These are phyloP conservation scores for Eutypella sp. DNA, from an alignment of 2,329 filamentous ascomycete species.

Conservation along the genomic window DNA sequence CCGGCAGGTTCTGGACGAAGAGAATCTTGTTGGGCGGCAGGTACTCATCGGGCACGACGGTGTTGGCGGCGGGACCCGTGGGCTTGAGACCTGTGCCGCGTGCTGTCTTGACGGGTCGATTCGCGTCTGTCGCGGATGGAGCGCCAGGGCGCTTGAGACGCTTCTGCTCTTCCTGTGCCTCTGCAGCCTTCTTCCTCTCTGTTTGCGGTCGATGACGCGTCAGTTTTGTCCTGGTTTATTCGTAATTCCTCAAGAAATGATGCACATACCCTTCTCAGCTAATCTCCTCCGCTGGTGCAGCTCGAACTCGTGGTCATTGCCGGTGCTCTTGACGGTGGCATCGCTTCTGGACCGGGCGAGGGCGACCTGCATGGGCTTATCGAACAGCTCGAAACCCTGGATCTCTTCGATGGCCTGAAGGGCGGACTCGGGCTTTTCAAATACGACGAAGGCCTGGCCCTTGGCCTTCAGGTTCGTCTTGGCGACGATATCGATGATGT, in stretches of 20 bases:
- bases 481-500: constrained; percentile 76
- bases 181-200: constrained; percentile 75
- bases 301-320: constrained; percentile 78
- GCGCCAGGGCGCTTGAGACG: constrained; percentile 60
- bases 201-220: not conserved
- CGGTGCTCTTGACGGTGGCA: constrained; percentile 71
- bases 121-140: constrained; percentile 41
- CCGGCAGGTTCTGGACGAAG: constrained; percentile 87
- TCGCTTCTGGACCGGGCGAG: constrained; percentile 82
- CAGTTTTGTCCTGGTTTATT: not conserved
- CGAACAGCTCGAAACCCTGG: constrained; percentile 89
- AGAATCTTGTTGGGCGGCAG: constrained; percentile 95
- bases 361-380: constrained; percentile 81
- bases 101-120: constrained; percentile 64
- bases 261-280: constrained; percentile 78
- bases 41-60: constrained; percentile 93
- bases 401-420: constrained; percentile 78
- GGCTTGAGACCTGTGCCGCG: constrained; percentile 72
- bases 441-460: constrained; percentile 94
- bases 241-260: no score
- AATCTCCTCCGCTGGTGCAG: constrained; percentile 76
- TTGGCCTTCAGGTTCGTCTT: constrained; percentile 90
- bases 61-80: constrained; percentile 59
- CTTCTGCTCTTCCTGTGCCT: constrained; percentile 73
- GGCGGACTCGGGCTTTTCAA: constrained; percentile 75